Conservation (phyloP, 768 basidiomycete species). For the Leccinum broughii region DNA sequence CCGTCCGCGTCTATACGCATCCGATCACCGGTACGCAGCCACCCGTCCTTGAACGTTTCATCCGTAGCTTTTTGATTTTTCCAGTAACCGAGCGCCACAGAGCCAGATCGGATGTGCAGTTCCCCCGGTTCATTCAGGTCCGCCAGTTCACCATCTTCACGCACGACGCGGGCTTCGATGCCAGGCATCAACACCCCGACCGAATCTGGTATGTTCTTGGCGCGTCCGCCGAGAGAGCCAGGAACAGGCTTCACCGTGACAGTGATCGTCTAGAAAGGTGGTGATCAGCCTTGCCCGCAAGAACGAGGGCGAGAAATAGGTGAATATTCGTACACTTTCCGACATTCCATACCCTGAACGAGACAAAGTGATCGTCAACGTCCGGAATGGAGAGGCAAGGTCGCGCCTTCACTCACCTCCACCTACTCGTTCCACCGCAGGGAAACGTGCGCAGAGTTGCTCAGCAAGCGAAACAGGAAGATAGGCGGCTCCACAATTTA, state of each 20-base stretch:
- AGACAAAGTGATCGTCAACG: constrained; percentile 5
- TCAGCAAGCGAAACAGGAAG: constrained; percentile 56
- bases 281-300: background rate
- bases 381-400: background rate
- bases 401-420: constrained; percentile 44
- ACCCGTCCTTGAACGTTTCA: constrained; percentile 67
- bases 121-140: constrained; percentile 63
- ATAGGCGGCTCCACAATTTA: constrained; percentile 64
- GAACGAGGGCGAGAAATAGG: background rate
- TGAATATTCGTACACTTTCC: constrained; percentile 52
- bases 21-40: constrained; percentile 75
- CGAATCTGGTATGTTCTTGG: constrained; percentile 41
- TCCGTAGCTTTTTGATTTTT: constrained; percentile 65
- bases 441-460: constrained; percentile 41
- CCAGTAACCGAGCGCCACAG: constrained; percentile 69
- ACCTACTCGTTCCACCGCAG: constrained; percentile 33
- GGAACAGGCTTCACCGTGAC: constrained; percentile 45
- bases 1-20: constrained; percentile 62
- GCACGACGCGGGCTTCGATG: constrained; percentile 60
- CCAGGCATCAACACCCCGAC: constrained; percentile 64
- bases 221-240: constrained; percentile 46
- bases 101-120: constrained; percentile 55
- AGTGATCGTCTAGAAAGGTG: constrained; percentile 50
- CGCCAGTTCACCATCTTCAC: constrained; percentile 58
- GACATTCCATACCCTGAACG: constrained; percentile 69